Percentiles rank a stretch among this genome's conserved stretches.
Conservation (phyloP, 352 stramenopile genomes). For the Saprolegnia parasitica region DNA sequence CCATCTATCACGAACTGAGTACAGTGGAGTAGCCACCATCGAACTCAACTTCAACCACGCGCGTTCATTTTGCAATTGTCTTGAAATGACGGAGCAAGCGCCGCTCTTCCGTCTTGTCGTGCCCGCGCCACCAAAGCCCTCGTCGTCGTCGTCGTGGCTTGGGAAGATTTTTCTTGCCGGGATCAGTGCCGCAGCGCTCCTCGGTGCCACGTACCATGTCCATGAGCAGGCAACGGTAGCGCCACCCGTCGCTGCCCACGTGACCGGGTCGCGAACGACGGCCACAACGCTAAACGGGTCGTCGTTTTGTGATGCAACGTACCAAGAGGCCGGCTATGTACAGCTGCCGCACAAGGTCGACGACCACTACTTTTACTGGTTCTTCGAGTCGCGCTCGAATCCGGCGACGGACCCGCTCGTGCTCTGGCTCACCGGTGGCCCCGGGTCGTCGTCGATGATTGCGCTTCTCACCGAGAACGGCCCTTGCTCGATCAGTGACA, state of each 20-base stretch:
- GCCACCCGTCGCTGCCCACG: background rate
- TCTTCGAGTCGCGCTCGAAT: conserved; percentile 41
- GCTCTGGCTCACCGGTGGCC: conserved; percentile 60
- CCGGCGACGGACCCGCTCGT: conserved; percentile 47
- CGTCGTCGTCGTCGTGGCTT: background rate
- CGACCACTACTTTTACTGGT: conserved; percentile 68
- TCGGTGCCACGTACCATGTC: background rate
- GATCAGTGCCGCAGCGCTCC: background rate
- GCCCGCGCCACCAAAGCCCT: background rate
- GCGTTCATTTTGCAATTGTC: background rate
- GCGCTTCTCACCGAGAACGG: conserved; percentile 60
- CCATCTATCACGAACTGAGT: no score
- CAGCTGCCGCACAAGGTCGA: conserved; percentile 47
- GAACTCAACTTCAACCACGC: no score
- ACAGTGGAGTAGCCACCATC: background rate
- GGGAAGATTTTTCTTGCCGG: background rate
- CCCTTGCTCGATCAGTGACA: conserved; percentile 45
- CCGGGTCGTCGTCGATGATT: conserved; percentile 54
- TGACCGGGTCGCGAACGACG: background rate
- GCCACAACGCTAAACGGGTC: background rate
- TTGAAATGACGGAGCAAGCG: background rate
- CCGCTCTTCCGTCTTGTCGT: background rate
- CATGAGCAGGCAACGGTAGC: background rate
- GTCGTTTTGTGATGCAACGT: background rate
- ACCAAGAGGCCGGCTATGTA: background rate